Conservation (phyloP, 495 filamentous ascomycete genomes). For the Cercophora sp. region DNA sequence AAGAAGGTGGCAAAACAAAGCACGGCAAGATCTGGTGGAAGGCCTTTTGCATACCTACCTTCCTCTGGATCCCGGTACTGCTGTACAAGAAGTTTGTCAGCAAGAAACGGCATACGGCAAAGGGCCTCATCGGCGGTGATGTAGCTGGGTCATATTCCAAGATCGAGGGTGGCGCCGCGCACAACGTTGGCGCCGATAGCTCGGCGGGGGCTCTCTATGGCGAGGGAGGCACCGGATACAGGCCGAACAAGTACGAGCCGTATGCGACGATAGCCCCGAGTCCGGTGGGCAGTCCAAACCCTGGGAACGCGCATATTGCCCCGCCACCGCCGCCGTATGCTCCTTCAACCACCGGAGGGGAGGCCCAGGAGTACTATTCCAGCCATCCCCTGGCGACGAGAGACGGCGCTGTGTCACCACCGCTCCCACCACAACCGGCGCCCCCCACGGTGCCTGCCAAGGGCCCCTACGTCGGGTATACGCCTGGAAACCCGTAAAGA, state of each 20-base stretch:
- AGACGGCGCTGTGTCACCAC: neutral
- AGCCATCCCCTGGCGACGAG: neutral
- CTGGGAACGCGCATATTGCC: neutral
- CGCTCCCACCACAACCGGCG: neutral
- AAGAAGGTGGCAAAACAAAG: neutral
- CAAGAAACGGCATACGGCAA: neutral
- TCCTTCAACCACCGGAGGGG: neutral
- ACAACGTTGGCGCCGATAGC: neutral
- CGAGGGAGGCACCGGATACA: neutral
- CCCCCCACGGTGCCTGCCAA: neutral
- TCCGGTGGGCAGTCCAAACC: neutral
- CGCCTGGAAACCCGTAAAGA: no score
- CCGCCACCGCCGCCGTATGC: neutral
- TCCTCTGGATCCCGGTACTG: neutral
- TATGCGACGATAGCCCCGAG: neutral
- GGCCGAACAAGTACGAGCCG: neutral
- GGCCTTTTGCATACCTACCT: neutral
- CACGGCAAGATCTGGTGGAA: conserved; percentile 1
- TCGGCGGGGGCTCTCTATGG: neutral
- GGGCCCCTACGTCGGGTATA: no score
- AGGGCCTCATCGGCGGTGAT: neutral
- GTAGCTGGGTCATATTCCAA: neutral
- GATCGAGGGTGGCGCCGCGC: neutral
- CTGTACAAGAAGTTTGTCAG: neutral
- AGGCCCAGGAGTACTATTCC: neutral